Evolutionary conservation across 345 rosid species (phyloP), one percentile per base, ranked within the genome.

Genomic region (Leavenworthia alabamica): DNA sequence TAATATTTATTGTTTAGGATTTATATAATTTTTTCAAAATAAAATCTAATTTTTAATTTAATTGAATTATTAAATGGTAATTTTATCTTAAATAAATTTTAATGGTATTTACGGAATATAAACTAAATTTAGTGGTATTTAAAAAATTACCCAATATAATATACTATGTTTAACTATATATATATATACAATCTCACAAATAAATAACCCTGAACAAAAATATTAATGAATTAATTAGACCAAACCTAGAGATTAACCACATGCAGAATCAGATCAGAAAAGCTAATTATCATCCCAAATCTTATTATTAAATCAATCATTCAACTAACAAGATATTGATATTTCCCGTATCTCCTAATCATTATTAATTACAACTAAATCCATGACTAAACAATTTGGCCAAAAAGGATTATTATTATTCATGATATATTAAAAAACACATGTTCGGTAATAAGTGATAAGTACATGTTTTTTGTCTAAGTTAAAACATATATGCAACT

Each of bases 311-410:
- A n/a, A 53, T 46, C 62, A 54, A 54, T 48, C 47, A 60, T 31
- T 27, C 52, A 70, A 37, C 68, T 70, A 70, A 55, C 74, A 54
- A 62, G 51, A 62, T 62, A 19, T 44, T 10, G 68, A 70, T 68
- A 51, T 35, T 42, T 11, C 28, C 20, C 44, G 44, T 54, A 70
- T 70, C 74, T 54, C 68, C 39, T 29, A 37, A 16, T 62, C 53
- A 69, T 70, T 50, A 70, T 54, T 54, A 36, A 36, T n/a, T 37
- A 60, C 39, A 54, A 29, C 68, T 54, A 54, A 46, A 54, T 62
- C 67, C 58, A 36, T 16, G 8, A 62, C n/a, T 62, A 43, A 52
- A 51, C 23, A 32, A 60, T 31, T 67, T 58, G 45, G 54, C 46
- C 52, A 58, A 5, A 13, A 57, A 48, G 17, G 45, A 52, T 22